A percentile compares a stretch with the other conserved stretches of the same genome.
These are phyloP conservation scores for Umbelopsis isabellina DNA, from an alignment of 192 early-diverging fungal genomes.

Conservation along the genomic window DNA sequence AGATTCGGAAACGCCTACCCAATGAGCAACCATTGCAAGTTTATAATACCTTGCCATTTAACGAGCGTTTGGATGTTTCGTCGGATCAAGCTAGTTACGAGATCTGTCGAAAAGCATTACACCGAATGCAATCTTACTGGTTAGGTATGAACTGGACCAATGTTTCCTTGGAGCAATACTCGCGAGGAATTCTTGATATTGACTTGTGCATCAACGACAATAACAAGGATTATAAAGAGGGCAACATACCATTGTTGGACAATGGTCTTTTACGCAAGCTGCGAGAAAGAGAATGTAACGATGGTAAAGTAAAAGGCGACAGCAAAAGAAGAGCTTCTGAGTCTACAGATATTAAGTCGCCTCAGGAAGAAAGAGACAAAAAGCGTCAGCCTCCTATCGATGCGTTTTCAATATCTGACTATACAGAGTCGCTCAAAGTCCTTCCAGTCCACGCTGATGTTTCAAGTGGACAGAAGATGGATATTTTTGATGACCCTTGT, in stretches of 20 bases:
- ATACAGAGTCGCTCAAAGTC: not conserved
- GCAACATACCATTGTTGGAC: constrained; percentile 12
- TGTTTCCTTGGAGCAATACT: constrained; percentile 6
- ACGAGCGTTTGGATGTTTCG: constrained; percentile 11
- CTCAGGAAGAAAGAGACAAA: not conserved
- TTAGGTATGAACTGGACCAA: constrained; percentile 21
- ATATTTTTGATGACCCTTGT: not conserved
- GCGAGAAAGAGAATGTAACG: not conserved
- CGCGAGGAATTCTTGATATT: not conserved
- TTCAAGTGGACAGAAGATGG: constrained; percentile 1
- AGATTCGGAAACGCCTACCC: not conserved
- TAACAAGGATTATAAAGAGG: constrained; percentile 8
- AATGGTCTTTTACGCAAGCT: constrained; percentile 9
- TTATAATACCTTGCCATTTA: constrained; percentile 2
- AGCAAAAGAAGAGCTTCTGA: not conserved
- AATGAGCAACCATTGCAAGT: not conserved
- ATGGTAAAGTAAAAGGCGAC: not conserved
- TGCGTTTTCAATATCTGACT: not conserved
- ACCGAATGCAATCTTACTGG: constrained; percentile 7
- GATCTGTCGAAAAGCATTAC: constrained; percentile 1
- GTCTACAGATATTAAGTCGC: not conserved
- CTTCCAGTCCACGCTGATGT: not conserved
- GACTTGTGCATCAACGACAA: constrained; percentile 6
- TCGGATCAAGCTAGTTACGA: constrained; percentile 14
- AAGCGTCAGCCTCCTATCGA: not conserved